Evolutionary conservation across 805 yeast species (phyloP).

Genomic region (Candida rishiriensis): DNA sequence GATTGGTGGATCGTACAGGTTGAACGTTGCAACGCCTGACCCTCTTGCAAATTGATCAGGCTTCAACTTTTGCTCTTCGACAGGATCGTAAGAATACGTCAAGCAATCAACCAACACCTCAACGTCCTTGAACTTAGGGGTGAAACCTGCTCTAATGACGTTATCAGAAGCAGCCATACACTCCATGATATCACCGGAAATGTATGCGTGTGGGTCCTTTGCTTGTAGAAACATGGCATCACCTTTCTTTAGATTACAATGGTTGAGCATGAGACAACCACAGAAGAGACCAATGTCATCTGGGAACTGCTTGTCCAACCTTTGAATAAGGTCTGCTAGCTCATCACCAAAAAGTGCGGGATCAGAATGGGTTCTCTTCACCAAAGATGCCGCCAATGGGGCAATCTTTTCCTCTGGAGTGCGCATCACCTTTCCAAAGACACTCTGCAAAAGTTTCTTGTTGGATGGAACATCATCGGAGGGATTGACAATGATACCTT

Average conservation of each 20-base stretch:
- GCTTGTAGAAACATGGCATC: constrained; percentile 97
- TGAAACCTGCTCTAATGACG: constrained; percentile 97
- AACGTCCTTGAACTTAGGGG: constrained; percentile 99
- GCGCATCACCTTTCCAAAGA: constrained; percentile 83
- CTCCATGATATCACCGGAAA: constrained; percentile 94
- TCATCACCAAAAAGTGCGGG: constrained; percentile 55
- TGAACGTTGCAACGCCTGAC: constrained; percentile 60
- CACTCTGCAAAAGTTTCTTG: constrained; percentile 62
- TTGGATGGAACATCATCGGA: constrained; percentile 48
- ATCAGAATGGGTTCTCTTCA: constrained; percentile 53
- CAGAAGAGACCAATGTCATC: constrained; percentile 93
- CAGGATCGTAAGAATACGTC: constrained; percentile 84
- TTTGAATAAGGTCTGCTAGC: constrained; percentile 68
- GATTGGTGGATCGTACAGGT: constrained; percentile 90
- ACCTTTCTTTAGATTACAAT: constrained; percentile 75
- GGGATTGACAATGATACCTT: constrained; percentile 40
- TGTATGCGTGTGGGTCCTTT: constrained; percentile 97
- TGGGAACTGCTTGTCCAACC: constrained; percentile 86
- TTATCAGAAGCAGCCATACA: constrained; percentile 99
- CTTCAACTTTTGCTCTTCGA: constrained; percentile 85
- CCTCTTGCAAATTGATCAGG: constrained; percentile 58
- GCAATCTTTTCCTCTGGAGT: constrained; percentile 58
- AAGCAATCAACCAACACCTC: constrained; percentile 83
- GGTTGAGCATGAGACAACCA: constrained; percentile 90
- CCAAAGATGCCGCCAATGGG: constrained; percentile 57